phyloP scores from a whole-genome alignment of 1,139 yeast genomes.

The Kodamaea fungicola region DNA sequence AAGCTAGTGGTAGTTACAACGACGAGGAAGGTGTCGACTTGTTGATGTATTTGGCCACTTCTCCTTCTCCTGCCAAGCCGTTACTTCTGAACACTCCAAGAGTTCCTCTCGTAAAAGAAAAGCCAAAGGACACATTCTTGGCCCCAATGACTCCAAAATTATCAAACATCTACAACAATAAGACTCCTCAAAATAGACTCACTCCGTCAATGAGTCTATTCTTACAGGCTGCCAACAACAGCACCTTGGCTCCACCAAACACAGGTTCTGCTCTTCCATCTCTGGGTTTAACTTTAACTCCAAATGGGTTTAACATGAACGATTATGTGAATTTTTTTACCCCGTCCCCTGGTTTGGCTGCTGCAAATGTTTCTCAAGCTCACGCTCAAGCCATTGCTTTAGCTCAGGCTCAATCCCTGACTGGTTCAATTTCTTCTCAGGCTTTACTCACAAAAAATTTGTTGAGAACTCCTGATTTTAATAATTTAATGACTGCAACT shows the following conservation, averaged over 20 bases:
- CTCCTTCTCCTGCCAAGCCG: constrained; percentile 71
- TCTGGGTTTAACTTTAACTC: constrained; percentile 46
- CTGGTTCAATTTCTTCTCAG: constrained; percentile 8
- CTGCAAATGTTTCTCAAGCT: constrained; percentile 3
- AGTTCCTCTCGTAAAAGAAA: constrained; percentile 6
- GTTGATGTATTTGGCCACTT: constrained; percentile 76
- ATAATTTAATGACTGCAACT: constrained; percentile 23
- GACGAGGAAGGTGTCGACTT: constrained; percentile 83
- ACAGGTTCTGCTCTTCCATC: constrained; percentile 33
- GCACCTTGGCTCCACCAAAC: constrained; percentile 7
- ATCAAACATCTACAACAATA: constrained; percentile 24
- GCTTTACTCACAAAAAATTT: constrained; percentile 23
- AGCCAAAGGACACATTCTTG: background rate
- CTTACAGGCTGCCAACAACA: constrained; percentile 16
- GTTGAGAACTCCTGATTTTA: constrained; percentile 44
- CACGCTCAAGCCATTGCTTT: constrained; percentile 6
- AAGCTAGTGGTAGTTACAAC: constrained; percentile 21
- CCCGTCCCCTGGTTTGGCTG: constrained; percentile 57
- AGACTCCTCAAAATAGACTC: constrained; percentile 43
- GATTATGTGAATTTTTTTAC: constrained; percentile 78
- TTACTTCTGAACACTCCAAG: constrained; percentile 36
- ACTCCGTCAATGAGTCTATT: constrained; percentile 42
- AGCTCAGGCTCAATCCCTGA: constrained; percentile 7
- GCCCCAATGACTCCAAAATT: constrained; percentile 47
- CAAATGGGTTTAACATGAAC: constrained; percentile 77